phyloP scores from a whole-genome alignment of 345 rosid genomes.

The Anacardium occidentale region DNA sequence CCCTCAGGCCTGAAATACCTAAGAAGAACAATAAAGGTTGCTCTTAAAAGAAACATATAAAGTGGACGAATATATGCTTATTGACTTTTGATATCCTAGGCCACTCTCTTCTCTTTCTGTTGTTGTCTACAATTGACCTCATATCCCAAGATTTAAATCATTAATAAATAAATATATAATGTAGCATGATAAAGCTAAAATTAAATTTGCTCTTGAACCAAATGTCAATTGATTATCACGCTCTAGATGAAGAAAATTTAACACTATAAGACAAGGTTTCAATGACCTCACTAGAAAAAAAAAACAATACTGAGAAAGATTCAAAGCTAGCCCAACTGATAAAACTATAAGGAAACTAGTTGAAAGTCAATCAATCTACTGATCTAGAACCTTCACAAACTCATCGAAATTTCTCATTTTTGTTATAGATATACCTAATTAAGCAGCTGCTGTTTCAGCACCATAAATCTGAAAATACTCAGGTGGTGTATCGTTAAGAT shows the following conservation, averaged over 20 bases:
- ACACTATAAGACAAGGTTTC: slow-evolving; percentile 11
- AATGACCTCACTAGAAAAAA: slow-evolving; percentile 16
- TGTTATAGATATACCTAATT: not conserved
- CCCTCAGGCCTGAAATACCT: not conserved
- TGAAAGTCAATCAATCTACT: not conserved
- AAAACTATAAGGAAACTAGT: not conserved
- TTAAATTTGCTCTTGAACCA: not conserved
- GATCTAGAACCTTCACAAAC: not conserved
- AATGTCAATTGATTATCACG: slow-evolving; percentile 16
- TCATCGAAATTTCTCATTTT: not conserved
- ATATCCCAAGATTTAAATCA: not conserved
- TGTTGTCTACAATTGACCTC: not conserved
- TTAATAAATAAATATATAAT: not conserved
- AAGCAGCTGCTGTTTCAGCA: not conserved
- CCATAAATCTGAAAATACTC: slow-evolving; percentile 14
- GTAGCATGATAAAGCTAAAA: not conserved
- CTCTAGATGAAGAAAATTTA: slow-evolving; percentile 13
- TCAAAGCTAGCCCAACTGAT: not conserved
- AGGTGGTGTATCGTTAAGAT: slow-evolving; percentile 31
- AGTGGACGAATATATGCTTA: not conserved
- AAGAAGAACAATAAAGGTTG: not conserved
- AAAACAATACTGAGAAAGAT: slow-evolving; percentile 1
- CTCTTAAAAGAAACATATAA: slow-evolving; percentile 6
- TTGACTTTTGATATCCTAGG: too few relatives aligned
- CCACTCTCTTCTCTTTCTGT: too few relatives aligned